phyloP scores from a whole-genome alignment of 108 stramenopile genomes.

The Cyclotella sp. region DNA sequence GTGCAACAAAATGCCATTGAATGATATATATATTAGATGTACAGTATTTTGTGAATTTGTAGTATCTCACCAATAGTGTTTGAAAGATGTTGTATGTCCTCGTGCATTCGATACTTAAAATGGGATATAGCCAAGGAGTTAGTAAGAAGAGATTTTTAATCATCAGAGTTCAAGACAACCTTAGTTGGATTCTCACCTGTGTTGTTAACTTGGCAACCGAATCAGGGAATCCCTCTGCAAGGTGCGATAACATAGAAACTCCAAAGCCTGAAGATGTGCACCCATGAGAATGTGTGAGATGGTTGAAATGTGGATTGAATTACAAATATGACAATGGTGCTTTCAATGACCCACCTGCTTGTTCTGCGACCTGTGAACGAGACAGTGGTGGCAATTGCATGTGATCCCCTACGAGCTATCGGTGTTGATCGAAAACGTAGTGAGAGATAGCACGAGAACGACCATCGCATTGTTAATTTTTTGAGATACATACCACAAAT shows the following conservation, averaged over 20 bases:
- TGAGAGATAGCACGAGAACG: not conserved
- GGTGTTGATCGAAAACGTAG: not conserved
- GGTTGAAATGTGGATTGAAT: not conserved
- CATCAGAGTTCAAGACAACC: not conserved
- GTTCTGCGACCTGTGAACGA: constrained; percentile 76
- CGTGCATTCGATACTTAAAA: constrained; percentile 91
- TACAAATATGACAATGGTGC: not conserved
- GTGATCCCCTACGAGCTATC: constrained; percentile 95
- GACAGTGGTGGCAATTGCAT: constrained; percentile 97
- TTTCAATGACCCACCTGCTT: constrained; percentile 63
- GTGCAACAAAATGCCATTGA: no score
- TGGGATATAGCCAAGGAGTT: no score
- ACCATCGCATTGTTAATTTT: not conserved
- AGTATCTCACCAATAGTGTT: constrained; percentile 68
- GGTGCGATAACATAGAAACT: constrained; percentile 84
- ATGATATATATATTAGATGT: not conserved
- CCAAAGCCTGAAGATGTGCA: constrained; percentile 73
- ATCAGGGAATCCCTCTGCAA: constrained; percentile 87
- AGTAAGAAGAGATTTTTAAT: not conserved
- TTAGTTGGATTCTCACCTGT: constrained; percentile 56
- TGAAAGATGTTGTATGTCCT: constrained; percentile 87
- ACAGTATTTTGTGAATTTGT: not conserved
- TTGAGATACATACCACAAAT: constrained; percentile 62
- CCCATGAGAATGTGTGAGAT: not conserved
- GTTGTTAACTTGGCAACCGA: constrained; percentile 83